These are phyloP conservation scores for Lunasporangiospora selenospora DNA, from an alignment of 192 early-diverging fungal genomes.

Conservation along the genomic window DNA sequence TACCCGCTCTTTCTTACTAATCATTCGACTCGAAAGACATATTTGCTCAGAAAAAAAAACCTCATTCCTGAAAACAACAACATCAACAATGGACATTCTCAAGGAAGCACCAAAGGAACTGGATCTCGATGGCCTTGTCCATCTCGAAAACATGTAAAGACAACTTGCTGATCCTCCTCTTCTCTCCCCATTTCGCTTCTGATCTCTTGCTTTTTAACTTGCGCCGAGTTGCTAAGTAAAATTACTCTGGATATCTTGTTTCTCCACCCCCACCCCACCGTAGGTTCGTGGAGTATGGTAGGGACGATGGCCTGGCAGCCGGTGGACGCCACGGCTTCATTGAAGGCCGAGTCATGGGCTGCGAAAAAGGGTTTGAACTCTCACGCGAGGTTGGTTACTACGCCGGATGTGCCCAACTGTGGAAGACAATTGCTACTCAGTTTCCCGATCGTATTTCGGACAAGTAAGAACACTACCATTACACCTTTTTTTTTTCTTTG, in stretches of 20 bases:
- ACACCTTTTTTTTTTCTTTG: neutral
- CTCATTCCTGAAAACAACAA: neutral
- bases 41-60: too few relatives aligned
- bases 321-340: slow-evolving; percentile 57
- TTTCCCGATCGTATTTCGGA: slow-evolving; percentile 46
- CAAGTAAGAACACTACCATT: slow-evolving; percentile 41
- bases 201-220: too few relatives aligned
- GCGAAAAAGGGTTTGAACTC: slow-evolving; percentile 62
- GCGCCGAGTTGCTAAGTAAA: too few relatives aligned
- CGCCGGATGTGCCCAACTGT: slow-evolving; percentile 54
- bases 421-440: slow-evolving; percentile 43
- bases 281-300: slow-evolving; percentile 64
- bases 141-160: slow-evolving; percentile 60
- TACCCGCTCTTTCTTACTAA: too few relatives aligned
- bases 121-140: slow-evolving; percentile 53
- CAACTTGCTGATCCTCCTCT: too few relatives aligned
- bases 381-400: slow-evolving; percentile 64
- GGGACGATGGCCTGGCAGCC: slow-evolving; percentile 58
- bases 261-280: too few relatives aligned
- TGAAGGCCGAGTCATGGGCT: slow-evolving; percentile 62
- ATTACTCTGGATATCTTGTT: too few relatives aligned
- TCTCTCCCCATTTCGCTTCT: too few relatives aligned
- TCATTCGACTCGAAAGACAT: too few relatives aligned
- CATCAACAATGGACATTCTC: slow-evolving; percentile 8
- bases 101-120: slow-evolving; percentile 45